Percentiles rank a stretch among this genome's conserved stretches.
Conservation (phyloP, 2,329 filamentous ascomycete genomes). For the Apiospora phragmitis region DNA sequence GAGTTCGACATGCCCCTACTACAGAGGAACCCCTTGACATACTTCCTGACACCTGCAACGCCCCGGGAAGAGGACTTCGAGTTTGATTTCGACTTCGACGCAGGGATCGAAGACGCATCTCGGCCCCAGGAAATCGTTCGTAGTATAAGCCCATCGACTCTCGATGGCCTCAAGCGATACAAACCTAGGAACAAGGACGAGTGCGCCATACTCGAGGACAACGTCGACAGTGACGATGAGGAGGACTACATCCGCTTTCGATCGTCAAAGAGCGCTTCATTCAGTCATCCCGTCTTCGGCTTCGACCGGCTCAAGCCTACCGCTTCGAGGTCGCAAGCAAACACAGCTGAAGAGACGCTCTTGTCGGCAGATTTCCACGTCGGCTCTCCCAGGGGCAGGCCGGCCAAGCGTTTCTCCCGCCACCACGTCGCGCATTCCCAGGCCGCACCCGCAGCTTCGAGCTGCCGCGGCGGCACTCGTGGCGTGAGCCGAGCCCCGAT, state of each 20-base stretch:
- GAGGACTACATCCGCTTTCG: constrained; percentile 53
- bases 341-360: constrained; percentile 30
- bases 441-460: constrained; percentile 32
- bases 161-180: constrained; percentile 48
- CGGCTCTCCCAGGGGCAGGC: constrained; percentile 28
- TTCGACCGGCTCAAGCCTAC: constrained; percentile 35
- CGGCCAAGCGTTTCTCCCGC: constrained; percentile 31
- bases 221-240: constrained; percentile 46
- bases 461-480: constrained; percentile 47
- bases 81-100: constrained; percentile 54
- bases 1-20: constrained; percentile 38
- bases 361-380: constrained; percentile 35
- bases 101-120: constrained; percentile 55
- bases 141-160: constrained; percentile 57
- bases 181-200: constrained; percentile 43
- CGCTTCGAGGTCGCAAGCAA: constrained; percentile 33
- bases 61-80: constrained; percentile 43
- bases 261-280: constrained; percentile 41
- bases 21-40: constrained; percentile 55
- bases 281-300: constrained; percentile 43
- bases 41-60: constrained; percentile 53
- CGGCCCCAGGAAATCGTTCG: constrained; percentile 48
- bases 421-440: constrained; percentile 30
- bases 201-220: constrained; percentile 41
- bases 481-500: constrained; percentile 59